Percentiles rank a stretch among this genome's conserved stretches.
These are phyloP conservation scores for Zygnema cylindricum DNA, from an alignment of 139 green algal species.

Conservation along the genomic window DNA sequence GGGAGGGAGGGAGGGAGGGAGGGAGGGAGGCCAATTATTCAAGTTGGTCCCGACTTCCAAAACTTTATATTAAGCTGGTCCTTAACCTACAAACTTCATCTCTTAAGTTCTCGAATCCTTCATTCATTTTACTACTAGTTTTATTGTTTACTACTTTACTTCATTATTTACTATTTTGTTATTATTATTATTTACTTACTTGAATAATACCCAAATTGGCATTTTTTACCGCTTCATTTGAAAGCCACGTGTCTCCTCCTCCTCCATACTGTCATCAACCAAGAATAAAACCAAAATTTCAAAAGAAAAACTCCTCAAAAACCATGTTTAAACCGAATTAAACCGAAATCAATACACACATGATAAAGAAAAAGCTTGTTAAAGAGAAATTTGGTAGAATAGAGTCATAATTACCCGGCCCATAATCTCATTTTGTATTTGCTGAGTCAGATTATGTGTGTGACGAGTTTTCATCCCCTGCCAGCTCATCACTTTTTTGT, in stretches of 20 bases:
- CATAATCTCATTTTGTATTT: conserved; percentile 47
- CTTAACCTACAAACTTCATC: no score
- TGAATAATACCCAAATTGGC: conserved; percentile 40
- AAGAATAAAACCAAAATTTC: no score
- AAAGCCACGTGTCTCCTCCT: not conserved
- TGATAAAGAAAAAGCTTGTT: not conserved
- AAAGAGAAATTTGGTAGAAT: not conserved
- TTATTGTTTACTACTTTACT: no score
- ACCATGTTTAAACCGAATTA: not conserved
- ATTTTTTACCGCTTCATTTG: not conserved
- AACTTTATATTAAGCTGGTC: no score
- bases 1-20: not conserved
- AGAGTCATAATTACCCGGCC: not conserved
- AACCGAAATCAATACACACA: not conserved
- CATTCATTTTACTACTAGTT: no score
- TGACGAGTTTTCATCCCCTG: conserved; percentile 42
- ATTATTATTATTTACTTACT: no score
- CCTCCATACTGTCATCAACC: not conserved
- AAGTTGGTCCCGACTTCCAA: not conserved
- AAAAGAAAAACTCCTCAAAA: no score
- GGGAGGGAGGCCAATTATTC: not conserved
- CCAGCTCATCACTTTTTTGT: not conserved
- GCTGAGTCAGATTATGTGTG: conserved; percentile 75
- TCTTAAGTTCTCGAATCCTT: no score
- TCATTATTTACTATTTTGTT: no score